Evolutionary conservation across 176 grass and related monocot genomes (phyloP).

Genomic region (Tillandsia fasciculata): DNA sequence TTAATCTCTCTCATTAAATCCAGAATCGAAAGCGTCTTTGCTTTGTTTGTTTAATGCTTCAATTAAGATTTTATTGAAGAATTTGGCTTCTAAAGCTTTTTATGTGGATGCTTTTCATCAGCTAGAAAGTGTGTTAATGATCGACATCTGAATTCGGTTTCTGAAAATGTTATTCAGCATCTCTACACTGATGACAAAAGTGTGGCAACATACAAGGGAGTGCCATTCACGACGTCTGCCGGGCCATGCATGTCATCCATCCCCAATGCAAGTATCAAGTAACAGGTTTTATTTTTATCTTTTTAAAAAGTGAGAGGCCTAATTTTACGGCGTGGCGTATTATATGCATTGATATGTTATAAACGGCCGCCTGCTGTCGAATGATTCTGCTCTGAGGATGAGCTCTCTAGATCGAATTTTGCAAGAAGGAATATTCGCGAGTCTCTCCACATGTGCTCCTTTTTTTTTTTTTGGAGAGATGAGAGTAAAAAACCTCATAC

Average conservation of each 20-base stretch:
- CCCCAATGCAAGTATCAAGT: slow-evolving; percentile 54
- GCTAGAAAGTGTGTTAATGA: slow-evolving; percentile 4
- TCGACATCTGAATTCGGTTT: slow-evolving; percentile 5
- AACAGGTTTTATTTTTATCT: slow-evolving; percentile 16
- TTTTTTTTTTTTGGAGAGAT: too few relatives aligned
- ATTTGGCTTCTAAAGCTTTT: background rate
- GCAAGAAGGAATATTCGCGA: too few relatives aligned
- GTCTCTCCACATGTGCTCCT: too few relatives aligned
- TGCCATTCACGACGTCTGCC: slow-evolving; percentile 67
- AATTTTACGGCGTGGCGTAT: too few relatives aligned
- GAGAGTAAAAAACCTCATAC: too few relatives aligned
- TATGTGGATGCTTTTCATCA: background rate
- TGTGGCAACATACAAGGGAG: slow-evolving; percentile 58
- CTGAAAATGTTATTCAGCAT: slow-evolving; percentile 35
- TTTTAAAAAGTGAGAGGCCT: background rate
- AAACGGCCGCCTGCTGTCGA: too few relatives aligned
- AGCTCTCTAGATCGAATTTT: too few relatives aligned
- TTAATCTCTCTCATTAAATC: background rate
- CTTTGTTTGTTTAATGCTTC: too few relatives aligned
- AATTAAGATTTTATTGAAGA: too few relatives aligned
- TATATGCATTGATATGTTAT: too few relatives aligned
- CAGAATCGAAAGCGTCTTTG: too few relatives aligned
- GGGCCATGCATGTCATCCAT: slow-evolving; percentile 66
- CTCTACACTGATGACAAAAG: slow-evolving; percentile 59
- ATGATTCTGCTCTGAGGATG: too few relatives aligned